Conservation (phyloP, 2,329 filamentous ascomycete species). For the Pseudopithomyces maydicus region DNA sequence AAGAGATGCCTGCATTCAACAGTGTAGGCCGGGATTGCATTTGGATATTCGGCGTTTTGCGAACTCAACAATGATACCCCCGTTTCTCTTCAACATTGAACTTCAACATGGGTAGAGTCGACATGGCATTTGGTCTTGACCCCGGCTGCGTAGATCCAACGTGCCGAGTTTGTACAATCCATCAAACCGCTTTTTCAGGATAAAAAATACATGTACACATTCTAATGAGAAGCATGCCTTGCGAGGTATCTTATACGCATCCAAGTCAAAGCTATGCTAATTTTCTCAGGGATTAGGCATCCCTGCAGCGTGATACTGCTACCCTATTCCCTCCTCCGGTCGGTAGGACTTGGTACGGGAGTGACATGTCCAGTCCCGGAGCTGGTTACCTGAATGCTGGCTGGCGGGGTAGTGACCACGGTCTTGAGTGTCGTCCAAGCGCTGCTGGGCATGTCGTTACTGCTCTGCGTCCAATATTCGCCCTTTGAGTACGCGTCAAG, state of each 20-base stretch:
- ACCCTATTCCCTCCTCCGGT: no score
- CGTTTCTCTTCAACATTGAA: conserved; percentile 38
- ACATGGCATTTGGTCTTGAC: no score
- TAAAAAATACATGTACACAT: no score
- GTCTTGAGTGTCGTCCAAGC: background rate
- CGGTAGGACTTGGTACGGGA: background rate
- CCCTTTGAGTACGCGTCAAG: conserved; percentile 1
- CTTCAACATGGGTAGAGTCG: conserved; percentile 30
- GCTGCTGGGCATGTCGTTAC: background rate
- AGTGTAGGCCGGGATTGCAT: conserved; percentile 15
- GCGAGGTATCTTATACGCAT: no score
- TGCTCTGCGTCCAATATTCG: background rate
- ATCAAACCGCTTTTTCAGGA: no score
- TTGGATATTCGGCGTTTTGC: conserved; percentile 25
- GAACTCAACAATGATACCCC: conserved; percentile 46
- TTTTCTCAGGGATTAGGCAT: no score
- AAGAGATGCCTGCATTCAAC: background rate
- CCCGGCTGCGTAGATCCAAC: no score
- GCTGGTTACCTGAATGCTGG: background rate
- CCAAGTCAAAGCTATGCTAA: no score
- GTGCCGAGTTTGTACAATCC: no score
- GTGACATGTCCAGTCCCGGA: background rate
- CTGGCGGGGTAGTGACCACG: background rate
- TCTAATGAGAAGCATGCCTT: no score
- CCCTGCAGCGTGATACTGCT: no score